phyloP scores from a whole-genome alignment of 257 asterid species.

The Dorcoceras hygrometricum region DNA sequence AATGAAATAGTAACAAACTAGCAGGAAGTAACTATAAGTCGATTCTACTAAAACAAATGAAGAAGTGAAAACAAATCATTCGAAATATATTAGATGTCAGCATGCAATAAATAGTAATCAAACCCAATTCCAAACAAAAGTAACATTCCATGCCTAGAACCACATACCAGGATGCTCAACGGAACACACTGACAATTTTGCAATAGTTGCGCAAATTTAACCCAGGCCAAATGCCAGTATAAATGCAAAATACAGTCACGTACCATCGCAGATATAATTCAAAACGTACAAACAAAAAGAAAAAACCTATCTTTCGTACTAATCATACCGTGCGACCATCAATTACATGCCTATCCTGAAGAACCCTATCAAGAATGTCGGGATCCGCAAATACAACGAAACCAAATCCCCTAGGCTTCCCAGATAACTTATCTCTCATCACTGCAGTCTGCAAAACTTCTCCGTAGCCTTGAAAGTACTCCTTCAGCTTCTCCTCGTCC shows the following conservation, averaged over 20 bases:
- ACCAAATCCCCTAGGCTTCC: slow-evolving; percentile 82
- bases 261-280: not conserved
- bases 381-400: slow-evolving; percentile 88
- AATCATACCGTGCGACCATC: slow-evolving; percentile 80
- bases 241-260: not conserved
- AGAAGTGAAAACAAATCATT: not conserved
- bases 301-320: not conserved
- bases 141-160: no score
- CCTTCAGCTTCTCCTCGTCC: slow-evolving; percentile 66
- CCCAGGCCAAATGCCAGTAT: not conserved
- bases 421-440: slow-evolving; percentile 69
- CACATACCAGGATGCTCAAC: not conserved
- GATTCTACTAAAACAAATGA: no score
- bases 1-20: not conserved
- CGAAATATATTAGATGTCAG: not conserved
- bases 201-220: not conserved
- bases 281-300: not conserved
- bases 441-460: slow-evolving; percentile 76
- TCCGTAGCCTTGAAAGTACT: slow-evolving; percentile 67
- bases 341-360: slow-evolving; percentile 69
- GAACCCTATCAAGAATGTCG: slow-evolving; percentile 57
- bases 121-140: not conserved
- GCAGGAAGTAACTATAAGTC: not conserved
- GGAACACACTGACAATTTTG: not conserved
- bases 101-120: not conserved